Base-by-base conservation (phyloP, 352 stramenopile genomes). In the Phytophthora boehmeriae region DNA sequence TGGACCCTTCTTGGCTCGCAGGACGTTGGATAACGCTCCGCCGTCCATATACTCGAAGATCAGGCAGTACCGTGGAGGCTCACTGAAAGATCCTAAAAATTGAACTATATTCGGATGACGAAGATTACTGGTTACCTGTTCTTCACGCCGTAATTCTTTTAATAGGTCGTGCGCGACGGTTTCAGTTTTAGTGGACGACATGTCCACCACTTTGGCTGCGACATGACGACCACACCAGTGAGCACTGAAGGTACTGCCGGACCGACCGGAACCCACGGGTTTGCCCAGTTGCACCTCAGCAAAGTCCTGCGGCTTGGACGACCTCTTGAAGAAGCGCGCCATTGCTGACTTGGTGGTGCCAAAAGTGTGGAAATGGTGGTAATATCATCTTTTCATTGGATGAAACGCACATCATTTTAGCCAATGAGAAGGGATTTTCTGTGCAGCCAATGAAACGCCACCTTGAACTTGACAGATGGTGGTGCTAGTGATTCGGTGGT, bases 41-140 rank as follows among this genome's bases (percentile, higher is more conserved):
- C 76, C 82, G 22, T 83, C 67, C 79, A 89, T 83, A 56, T 83
- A 89, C 67, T 89, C 79, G 57, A 86, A 89, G 14, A 89, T 74
- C 23, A 89, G 58, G 41, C 77, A 89, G 61, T 86, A 89, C 46
- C 75, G 73, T 3, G 76, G 75, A 20, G 79, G 76, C 1, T 61
- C 59, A 49, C 76, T 77, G 25, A 75, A 72, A 14, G 71, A 76
- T 16, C 79, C 79, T 13, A 89, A 50, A 57, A 89, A 89, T 51
- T 84, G 56, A 9, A 89, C 76, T 9, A 89, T 72, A 46, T 89
- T 89, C 1, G 75, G 73, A 48, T 89, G 79, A 1, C 70, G 72
- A 36, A 89, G 54, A 13, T 80, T 73, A 54, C 75, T 79, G 53
- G 80, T 76, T 49, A 89, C 75, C 1, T 80, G 63, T 34, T 87